Evolutionary conservation across 2,329 filamentous ascomycete species (phyloP).

Genomic region (Colletotrichum falcatum): DNA sequence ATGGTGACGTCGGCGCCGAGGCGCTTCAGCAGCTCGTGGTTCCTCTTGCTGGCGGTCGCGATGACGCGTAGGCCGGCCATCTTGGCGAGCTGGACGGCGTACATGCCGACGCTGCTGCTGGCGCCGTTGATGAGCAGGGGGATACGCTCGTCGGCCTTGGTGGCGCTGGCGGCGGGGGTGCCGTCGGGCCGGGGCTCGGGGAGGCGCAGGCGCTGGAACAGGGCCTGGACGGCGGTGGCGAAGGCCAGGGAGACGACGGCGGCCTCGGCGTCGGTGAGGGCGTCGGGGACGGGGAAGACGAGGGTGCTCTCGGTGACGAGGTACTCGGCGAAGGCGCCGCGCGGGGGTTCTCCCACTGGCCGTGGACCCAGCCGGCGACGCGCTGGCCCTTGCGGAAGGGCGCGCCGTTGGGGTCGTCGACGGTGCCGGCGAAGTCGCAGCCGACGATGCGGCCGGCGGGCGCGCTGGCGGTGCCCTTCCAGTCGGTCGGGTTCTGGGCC

Average conservation of each 20-base stretch:
- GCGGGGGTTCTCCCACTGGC: constrained; percentile 42
- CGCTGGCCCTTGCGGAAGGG: constrained; percentile 48
- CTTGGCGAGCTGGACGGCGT: constrained; percentile 36
- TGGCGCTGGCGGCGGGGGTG: not conserved
- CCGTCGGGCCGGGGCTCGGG: constrained; percentile 19
- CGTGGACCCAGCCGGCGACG: constrained; percentile 50
- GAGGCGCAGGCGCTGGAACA: constrained; percentile 33
- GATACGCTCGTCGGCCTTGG: constrained; percentile 14
- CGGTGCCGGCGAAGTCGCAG: constrained; percentile 51
- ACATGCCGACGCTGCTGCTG: constrained; percentile 43
- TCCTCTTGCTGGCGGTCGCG: constrained; percentile 44
- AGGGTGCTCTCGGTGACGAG: constrained; percentile 37
- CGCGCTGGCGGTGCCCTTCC: constrained; percentile 44
- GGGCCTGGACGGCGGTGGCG: constrained; percentile 31
- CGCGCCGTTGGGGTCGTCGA: constrained; percentile 48
- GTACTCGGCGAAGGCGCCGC: constrained; percentile 38
- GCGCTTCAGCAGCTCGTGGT: constrained; percentile 53
- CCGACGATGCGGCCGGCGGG: constrained; percentile 46
- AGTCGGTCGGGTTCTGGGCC: constrained; percentile 53
- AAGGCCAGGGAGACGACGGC: constrained; percentile 33
- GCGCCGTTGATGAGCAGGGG: constrained; percentile 47
- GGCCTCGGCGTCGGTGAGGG: constrained; percentile 19
- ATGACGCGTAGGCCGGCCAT: constrained; percentile 32
- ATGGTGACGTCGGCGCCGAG: constrained; percentile 61
- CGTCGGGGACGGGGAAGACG: constrained; percentile 31